Evolutionary conservation across 1,139 yeast species (phyloP).

Genomic region (Casaregolazyma suthepensis): DNA sequence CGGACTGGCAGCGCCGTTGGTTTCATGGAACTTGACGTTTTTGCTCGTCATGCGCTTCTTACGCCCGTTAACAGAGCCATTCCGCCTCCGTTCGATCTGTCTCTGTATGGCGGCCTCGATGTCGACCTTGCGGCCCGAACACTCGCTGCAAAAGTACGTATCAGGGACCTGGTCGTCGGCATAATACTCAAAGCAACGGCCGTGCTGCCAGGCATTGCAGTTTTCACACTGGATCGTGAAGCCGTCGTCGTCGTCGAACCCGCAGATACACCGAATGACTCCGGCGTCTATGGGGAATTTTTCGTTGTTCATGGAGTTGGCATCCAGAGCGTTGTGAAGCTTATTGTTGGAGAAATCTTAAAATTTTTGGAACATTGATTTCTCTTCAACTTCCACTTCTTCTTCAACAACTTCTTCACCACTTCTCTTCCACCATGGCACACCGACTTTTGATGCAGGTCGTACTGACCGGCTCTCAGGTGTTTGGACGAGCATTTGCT

Average conservation of each 20-base stretch:
- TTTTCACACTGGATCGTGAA: constrained; percentile 90
- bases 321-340: neutral
- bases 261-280: constrained; percentile 84
- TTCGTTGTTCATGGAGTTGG: constrained; percentile 9
- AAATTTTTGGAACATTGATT: neutral
- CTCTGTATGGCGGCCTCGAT: constrained; percentile 41
- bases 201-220: constrained; percentile 94
- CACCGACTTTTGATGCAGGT: constrained; percentile 87
- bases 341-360: neutral
- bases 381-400: too few species aligned
- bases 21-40: constrained; percentile 7
- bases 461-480: constrained; percentile 89
- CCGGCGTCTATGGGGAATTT: constrained; percentile 53
- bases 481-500: constrained; percentile 92
- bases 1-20: constrained; percentile 4
- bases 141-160: constrained; percentile 71
- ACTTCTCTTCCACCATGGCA: constrained; percentile 43
- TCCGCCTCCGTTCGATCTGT: constrained; percentile 20
- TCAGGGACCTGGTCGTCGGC: constrained; percentile 76
- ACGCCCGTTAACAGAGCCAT: constrained; percentile 5
- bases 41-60: neutral
- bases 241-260: constrained; percentile 86
- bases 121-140: constrained; percentile 59
- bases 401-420: too few species aligned
- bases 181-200: constrained; percentile 74